phyloP scores from a whole-genome alignment of 2,329 filamentous ascomycete species.

The Colletotrichum endophyticum region DNA sequence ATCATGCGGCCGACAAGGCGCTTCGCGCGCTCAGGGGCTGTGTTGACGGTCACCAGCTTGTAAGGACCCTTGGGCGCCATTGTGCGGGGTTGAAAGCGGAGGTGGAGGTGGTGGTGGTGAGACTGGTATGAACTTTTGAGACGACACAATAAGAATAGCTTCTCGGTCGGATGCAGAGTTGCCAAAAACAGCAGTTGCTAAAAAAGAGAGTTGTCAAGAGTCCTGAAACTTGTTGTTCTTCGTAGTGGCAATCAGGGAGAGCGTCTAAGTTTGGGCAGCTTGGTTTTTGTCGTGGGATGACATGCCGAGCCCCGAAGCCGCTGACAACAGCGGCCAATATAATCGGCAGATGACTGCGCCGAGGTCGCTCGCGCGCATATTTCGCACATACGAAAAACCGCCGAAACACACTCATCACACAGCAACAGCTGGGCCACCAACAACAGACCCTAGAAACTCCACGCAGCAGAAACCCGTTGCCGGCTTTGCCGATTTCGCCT shows the following conservation, averaged over 20 bases:
- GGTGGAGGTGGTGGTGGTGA: neutral
- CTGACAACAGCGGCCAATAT: neutral
- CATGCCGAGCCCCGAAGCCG: neutral
- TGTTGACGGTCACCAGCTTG: constrained; percentile 72
- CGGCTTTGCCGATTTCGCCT: constrained; percentile 1
- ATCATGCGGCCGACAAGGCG: constrained; percentile 64
- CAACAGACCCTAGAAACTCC: neutral
- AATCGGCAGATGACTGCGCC: neutral
- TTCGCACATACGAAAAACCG: neutral
- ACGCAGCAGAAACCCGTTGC: neutral
- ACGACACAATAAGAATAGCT: neutral
- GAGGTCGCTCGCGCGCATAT: neutral
- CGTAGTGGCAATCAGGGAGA: neutral
- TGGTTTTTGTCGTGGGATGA: neutral
- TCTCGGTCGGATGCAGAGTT: neutral
- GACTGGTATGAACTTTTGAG: neutral
- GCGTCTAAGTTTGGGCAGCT: neutral
- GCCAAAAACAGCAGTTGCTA: neutral
- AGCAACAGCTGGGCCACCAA: neutral
- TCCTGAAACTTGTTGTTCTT: neutral
- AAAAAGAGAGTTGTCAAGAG: neutral
- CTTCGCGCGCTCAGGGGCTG: constrained; percentile 68
- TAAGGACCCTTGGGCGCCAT: constrained; percentile 58
- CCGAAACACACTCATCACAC: neutral
- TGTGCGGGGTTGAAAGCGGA: neutral